A percentile compares a stretch with the other conserved stretches of the same genome.
Conservation (phyloP, 176 grass and related monocot genomes). For the Dendrocalamus sinicus region DNA sequence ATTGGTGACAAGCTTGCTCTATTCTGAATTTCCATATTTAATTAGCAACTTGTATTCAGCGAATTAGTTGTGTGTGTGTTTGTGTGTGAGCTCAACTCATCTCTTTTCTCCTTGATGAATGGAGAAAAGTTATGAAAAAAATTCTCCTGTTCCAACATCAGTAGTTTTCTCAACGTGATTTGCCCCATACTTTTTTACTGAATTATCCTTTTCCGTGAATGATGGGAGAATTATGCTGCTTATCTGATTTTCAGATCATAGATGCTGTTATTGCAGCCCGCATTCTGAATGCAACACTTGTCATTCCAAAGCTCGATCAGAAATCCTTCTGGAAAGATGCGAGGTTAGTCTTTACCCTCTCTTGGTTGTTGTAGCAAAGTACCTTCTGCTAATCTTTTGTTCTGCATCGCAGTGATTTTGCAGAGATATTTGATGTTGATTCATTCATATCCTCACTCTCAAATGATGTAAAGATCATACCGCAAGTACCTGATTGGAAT, state of each 20-base stretch:
- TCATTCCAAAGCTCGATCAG: conserved; percentile 82
- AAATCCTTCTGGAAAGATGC: conserved; percentile 94
- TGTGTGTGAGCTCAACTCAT: background rate
- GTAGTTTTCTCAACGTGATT: background rate
- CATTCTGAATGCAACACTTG: conserved; percentile 90
- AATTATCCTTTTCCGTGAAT: background rate
- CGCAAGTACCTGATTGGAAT: conserved; percentile 65
- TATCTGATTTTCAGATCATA: conserved; percentile 77
- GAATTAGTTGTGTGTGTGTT: background rate
- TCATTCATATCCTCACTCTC: conserved; percentile 87
- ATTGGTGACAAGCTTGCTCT: background rate
- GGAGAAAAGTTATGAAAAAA: conserved; percentile 1
- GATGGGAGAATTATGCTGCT: background rate
- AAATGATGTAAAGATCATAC: conserved; percentile 82
- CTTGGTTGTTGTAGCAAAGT: conserved; percentile 31
- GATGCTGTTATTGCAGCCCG: conserved; percentile 92
- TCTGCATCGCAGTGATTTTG: conserved; percentile 72
- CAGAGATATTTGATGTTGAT: conserved; percentile 84
- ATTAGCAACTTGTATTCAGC: background rate
- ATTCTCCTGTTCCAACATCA: background rate
- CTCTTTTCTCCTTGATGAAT: background rate
- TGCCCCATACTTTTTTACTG: background rate
- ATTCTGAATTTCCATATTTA: background rate
- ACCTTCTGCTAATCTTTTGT: conserved; percentile 20
- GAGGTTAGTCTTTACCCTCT: conserved; percentile 56